These are phyloP conservation scores for Trichophyton simii DNA, from an alignment of 2,329 filamentous ascomycete genomes.

Conservation along the genomic window DNA sequence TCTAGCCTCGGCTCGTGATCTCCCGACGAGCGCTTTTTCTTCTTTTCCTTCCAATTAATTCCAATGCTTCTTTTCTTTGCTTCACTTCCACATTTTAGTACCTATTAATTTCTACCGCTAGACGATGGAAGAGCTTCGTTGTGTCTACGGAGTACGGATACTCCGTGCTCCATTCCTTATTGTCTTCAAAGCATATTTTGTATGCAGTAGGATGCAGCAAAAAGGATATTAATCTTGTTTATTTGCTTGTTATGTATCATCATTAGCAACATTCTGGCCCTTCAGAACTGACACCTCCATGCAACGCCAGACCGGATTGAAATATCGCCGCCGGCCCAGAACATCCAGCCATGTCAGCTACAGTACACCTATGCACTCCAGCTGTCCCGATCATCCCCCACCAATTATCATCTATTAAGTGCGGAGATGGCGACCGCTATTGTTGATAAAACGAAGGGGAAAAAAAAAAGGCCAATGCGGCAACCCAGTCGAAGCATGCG, in stretches of 20 bases:
- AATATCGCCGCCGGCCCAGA: neutral
- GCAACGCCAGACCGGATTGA: neutral
- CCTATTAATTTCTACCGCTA: too few species aligned
- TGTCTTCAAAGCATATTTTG: too few species aligned
- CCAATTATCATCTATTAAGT: constrained; percentile 1
- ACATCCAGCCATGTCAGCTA: neutral
- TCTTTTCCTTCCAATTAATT: too few species aligned
- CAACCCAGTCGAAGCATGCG: neutral
- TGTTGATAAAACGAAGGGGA: neutral
- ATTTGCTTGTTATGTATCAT: neutral
- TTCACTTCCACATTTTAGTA: too few species aligned
- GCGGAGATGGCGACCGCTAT: too few species aligned
- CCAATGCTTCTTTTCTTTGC: too few species aligned
- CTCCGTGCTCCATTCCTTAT: too few species aligned
- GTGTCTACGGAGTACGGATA: too few species aligned
- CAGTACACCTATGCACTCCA: neutral
- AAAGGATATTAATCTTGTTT: neutral
- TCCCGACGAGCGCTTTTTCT: too few species aligned
- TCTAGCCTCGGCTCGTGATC: too few species aligned
- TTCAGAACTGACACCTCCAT: neutral
- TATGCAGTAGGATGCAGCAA: neutral
- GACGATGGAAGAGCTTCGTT: too few species aligned
- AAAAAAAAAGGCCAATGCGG: neutral
- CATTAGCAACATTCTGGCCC: neutral
- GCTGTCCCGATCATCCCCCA: neutral